Conservation (phyloP, 73 alveolate species). For the Paramecium pentaurelia region DNA sequence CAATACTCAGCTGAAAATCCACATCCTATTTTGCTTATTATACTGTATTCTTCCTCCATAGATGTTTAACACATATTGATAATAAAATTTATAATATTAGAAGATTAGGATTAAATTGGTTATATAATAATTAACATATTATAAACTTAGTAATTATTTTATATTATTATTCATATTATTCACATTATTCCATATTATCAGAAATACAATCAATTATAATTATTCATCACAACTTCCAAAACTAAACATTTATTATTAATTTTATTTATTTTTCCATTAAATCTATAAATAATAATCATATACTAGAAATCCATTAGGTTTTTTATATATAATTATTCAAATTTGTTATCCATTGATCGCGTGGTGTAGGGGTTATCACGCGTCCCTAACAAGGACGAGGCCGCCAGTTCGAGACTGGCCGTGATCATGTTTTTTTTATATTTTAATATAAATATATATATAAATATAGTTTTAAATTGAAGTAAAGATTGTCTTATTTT, state of each 20-base stretch:
- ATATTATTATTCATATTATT: neutral
- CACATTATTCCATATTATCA: neutral
- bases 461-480: neutral
- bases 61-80: neutral
- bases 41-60: neutral
- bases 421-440: slow-evolving; percentile 28
- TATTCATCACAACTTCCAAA: neutral
- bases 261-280: neutral
- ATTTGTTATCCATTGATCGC: neutral
- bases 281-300: neutral
- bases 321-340: neutral
- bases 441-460: neutral
- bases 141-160: neutral
- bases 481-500: neutral
- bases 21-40: neutral
- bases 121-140: neutral
- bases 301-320: neutral
- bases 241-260: neutral
- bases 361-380: slow-evolving; percentile 62
- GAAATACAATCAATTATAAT: neutral
- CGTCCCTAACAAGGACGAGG: slow-evolving; percentile 61
- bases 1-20: slow-evolving; percentile 15
- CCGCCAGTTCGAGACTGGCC: slow-evolving; percentile 62
- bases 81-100: neutral
- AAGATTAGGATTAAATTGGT: slow-evolving; percentile 18